These are phyloP conservation scores for Mortierella sp. DNA, from an alignment of 371 early-diverging fungal genomes.

Conservation along the genomic window DNA sequence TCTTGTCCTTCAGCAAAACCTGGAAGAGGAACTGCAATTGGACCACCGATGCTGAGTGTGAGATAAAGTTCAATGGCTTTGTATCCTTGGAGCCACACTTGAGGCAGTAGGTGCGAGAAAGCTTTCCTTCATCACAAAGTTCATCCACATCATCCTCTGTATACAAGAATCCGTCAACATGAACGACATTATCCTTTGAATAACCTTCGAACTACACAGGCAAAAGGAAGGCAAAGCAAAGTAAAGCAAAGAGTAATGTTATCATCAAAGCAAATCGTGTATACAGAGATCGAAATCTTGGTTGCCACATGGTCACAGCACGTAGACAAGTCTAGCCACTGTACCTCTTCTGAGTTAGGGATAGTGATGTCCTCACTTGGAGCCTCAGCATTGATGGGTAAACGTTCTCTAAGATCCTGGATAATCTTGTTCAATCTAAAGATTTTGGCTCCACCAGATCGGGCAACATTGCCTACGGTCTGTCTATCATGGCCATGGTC, in stretches of 20 bases:
- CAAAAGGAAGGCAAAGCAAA: background rate
- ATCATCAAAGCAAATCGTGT: background rate
- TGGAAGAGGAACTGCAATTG: constrained; percentile 74
- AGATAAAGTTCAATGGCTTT: constrained; percentile 72
- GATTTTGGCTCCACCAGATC: constrained; percentile 51
- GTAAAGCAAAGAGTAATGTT: background rate
- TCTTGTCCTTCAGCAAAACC: constrained; percentile 62
- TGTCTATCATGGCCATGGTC: constrained; percentile 22
- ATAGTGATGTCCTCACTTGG: constrained; percentile 70
- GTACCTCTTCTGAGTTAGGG: constrained; percentile 67
- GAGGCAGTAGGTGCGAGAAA: constrained; percentile 73
- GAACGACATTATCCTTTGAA: constrained; percentile 68
- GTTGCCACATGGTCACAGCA: background rate
- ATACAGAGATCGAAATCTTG: background rate
- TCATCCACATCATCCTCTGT: constrained; percentile 77
- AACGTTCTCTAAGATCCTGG: constrained; percentile 64
- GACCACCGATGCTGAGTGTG: constrained; percentile 73
- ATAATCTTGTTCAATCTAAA: constrained; percentile 61
- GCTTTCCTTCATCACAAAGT: constrained; percentile 69
- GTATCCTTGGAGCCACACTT: constrained; percentile 70
- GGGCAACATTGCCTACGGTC: constrained; percentile 21
- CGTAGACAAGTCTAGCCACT: background rate
- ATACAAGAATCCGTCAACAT: constrained; percentile 76
- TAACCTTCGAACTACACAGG: constrained; percentile 67
- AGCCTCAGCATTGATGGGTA: constrained; percentile 73